Percentiles rank a stretch among this genome's conserved stretches.
Evolutionary conservation across 2,329 filamentous ascomycete species (phyloP).

Genomic region (Geosmithia putterillii): DNA sequence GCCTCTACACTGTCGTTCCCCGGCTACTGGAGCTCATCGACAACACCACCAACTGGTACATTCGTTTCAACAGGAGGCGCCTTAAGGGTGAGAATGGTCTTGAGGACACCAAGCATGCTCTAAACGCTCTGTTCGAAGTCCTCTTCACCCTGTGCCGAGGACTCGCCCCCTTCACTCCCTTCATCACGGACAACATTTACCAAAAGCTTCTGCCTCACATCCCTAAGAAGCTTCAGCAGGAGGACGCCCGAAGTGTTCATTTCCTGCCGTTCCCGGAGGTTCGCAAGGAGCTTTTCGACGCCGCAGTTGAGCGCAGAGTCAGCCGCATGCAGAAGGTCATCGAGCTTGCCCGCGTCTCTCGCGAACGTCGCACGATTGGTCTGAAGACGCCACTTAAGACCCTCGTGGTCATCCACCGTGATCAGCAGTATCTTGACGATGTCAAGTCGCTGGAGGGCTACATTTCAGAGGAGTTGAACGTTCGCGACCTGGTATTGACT

Average conservation of each 20-base stretch:
- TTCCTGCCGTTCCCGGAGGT: constrained; percentile 87
- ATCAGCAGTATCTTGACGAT: constrained; percentile 74
- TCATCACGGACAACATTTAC: constrained; percentile 93
- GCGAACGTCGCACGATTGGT: constrained; percentile 73
- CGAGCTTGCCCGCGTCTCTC: constrained; percentile 73
- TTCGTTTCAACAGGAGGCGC: constrained; percentile 82
- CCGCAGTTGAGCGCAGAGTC: constrained; percentile 74
- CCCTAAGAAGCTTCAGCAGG: constrained; percentile 52
- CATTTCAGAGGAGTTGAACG: constrained; percentile 83
- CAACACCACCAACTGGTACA: constrained; percentile 98
- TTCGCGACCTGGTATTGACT: constrained; percentile 73
- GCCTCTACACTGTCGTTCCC: constrained; percentile 84
- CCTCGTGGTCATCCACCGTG: constrained; percentile 76
- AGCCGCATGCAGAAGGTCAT: constrained; percentile 92
- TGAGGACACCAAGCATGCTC: constrained; percentile 76
- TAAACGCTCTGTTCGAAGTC: constrained; percentile 91
- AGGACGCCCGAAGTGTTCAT: constrained; percentile 78
- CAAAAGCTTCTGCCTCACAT: constrained; percentile 71
- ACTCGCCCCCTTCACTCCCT: constrained; percentile 89
- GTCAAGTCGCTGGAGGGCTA: constrained; percentile 78
- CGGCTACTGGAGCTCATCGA: constrained; percentile 75
- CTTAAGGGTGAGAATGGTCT: constrained; percentile 82
- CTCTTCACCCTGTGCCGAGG: constrained; percentile 80
- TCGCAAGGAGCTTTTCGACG: constrained; percentile 76
- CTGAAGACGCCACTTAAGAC: constrained; percentile 88